A percentile compares a stretch with the other conserved stretches of the same genome.
These are phyloP conservation scores for Thelonectria olida DNA, from an alignment of 2,329 filamentous ascomycete genomes.

Conservation along the genomic window DNA sequence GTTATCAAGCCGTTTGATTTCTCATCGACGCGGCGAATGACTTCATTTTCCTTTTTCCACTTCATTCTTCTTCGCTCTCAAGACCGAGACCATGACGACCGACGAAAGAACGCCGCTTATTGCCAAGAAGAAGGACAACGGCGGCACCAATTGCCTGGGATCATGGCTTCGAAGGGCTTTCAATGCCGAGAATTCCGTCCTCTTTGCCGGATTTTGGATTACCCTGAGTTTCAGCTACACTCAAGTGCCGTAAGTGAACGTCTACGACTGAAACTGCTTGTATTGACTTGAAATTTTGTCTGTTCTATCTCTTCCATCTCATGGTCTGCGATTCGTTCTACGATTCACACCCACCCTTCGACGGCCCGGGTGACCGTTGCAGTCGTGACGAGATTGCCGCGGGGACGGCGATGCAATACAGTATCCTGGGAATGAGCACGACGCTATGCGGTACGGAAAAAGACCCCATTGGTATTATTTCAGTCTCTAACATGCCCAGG, in stretches of 20 bases:
- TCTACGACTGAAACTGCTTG: background rate
- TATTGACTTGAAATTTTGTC: constrained; percentile 38
- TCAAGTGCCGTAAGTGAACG: constrained; percentile 55
- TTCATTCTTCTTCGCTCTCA: background rate
- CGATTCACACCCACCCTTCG: constrained; percentile 60
- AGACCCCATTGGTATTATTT: fast-evolving
- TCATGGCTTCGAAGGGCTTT: constrained; percentile 33
- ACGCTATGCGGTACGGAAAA: constrained; percentile 66
- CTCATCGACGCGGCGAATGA: constrained; percentile 1
- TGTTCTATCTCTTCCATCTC: constrained; percentile 73
- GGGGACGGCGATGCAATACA: constrained; percentile 69
- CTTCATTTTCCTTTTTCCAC: constrained; percentile 3
- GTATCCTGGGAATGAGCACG: constrained; percentile 73
- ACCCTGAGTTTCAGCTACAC: constrained; percentile 61
- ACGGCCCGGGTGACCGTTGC: constrained; percentile 63
- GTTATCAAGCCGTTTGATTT: constrained; percentile 10
- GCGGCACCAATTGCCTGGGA: background rate
- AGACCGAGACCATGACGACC: constrained; percentile 27
- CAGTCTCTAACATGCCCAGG: constrained; percentile 11
- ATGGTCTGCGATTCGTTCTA: constrained; percentile 80
- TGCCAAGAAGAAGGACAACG: constrained; percentile 16
- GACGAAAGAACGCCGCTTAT: constrained; percentile 38
- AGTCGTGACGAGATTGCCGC: constrained; percentile 70
- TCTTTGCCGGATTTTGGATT: constrained; percentile 69
- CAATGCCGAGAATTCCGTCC: constrained; percentile 55